Conservation (phyloP, 2,329 filamentous ascomycete species). For the Trichoderma oligosporum region DNA sequence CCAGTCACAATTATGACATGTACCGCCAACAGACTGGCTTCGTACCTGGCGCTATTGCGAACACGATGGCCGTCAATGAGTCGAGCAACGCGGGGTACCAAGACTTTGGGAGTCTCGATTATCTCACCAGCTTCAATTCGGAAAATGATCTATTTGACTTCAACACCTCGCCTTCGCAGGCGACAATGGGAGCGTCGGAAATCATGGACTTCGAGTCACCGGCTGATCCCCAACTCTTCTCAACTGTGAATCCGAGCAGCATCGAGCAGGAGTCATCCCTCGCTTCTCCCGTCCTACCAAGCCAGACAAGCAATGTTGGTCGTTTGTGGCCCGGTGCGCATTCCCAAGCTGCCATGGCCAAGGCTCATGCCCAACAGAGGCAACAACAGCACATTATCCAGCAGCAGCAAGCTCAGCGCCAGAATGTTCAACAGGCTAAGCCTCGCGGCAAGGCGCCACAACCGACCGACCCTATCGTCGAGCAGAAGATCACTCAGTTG, state of each 20-base stretch:
- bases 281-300: slow-evolving; percentile 45
- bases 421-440: slow-evolving; percentile 45
- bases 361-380: slow-evolving; percentile 66
- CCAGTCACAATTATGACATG: slow-evolving; percentile 91
- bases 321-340: slow-evolving; percentile 92
- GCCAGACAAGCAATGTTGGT: slow-evolving; percentile 56
- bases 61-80: slow-evolving; percentile 74
- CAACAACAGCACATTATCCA: slow-evolving; percentile 58
- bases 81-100: slow-evolving; percentile 53
- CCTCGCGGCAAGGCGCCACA: slow-evolving; percentile 49
- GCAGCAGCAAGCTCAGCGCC: slow-evolving; percentile 44
- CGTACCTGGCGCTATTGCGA: slow-evolving; percentile 76
- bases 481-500: slow-evolving; percentile 91
- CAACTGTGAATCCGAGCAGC: slow-evolving; percentile 66
- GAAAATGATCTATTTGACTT: slow-evolving; percentile 69
- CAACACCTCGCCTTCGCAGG: slow-evolving; percentile 62
- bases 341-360: slow-evolving; percentile 77
- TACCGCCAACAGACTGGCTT: slow-evolving; percentile 96
- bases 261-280: slow-evolving; percentile 59
- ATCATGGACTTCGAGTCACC: slow-evolving; percentile 54
- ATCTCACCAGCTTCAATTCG: slow-evolving; percentile 53
- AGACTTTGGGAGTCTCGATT: slow-evolving; percentile 47
- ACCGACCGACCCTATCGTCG: slow-evolving; percentile 66
- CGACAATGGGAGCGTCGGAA: slow-evolving; percentile 55
- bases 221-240: slow-evolving; percentile 58